phyloP scores from a whole-genome alignment of 23 red algal species.

The Agarophyton chilense region DNA sequence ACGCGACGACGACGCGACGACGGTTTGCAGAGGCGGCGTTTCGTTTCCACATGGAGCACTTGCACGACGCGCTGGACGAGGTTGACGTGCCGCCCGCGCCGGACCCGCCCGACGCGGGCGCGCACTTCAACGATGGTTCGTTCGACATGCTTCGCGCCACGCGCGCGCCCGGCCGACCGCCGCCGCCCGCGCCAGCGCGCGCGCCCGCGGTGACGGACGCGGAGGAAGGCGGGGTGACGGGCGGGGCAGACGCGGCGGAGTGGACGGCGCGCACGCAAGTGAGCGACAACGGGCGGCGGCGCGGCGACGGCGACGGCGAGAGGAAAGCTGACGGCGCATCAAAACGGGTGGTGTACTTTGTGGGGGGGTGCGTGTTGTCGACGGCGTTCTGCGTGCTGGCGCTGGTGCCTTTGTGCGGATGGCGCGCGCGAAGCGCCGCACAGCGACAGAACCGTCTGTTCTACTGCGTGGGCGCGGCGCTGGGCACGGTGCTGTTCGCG shows the following conservation, averaged over 20 bases:
- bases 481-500: not conserved
- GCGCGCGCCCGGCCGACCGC: not conserved
- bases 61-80: too few species aligned
- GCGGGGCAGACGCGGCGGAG: too few species aligned
- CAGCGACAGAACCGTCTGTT: slow-evolving; percentile 7
- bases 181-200: not conserved
- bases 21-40: too few species aligned
- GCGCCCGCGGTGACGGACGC: too few species aligned
- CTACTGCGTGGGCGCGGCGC: not conserved
- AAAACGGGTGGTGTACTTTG: not conserved
- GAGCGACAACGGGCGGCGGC: not conserved
- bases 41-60: too few species aligned
- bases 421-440: not conserved
- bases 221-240: too few species aligned
- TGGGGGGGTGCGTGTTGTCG: slow-evolving; percentile 5
- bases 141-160: too few species aligned
- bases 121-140: too few species aligned
- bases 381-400: slow-evolving; percentile 2
- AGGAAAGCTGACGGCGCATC: not conserved
- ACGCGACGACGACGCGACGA: too few species aligned
- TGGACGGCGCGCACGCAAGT: not conserved
- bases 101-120: not conserved
- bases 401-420: slow-evolving; percentile 11
- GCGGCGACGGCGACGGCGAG: not conserved
- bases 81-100: slow-evolving; percentile 16